A percentile compares a stretch with the other conserved stretches of the same genome.
Conservation (phyloP, 371 early-diverging fungal genomes). For the Actinomortierella wolfii region DNA sequence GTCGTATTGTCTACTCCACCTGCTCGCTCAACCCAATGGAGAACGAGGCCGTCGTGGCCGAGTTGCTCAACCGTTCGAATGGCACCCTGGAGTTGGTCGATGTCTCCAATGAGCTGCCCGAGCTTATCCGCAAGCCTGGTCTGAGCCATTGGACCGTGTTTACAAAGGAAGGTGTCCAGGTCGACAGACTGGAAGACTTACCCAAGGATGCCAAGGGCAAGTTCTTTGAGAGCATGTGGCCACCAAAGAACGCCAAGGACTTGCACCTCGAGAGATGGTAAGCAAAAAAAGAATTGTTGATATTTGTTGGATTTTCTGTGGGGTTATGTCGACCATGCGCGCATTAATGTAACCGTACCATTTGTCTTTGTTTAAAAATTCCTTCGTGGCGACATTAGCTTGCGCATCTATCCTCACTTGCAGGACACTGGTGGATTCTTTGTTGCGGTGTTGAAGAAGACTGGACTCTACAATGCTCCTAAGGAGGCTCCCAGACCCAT, state of each 20-base stretch:
- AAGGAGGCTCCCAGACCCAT: constrained; percentile 5
- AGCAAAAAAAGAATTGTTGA: constrained; percentile 3
- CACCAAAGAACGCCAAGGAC: constrained; percentile 71
- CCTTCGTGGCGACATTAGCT: constrained; percentile 38
- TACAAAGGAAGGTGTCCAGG: constrained; percentile 48
- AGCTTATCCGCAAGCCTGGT: constrained; percentile 81
- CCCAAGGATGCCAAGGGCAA: constrained; percentile 53
- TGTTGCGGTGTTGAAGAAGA: constrained; percentile 96
- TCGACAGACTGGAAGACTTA: constrained; percentile 64
- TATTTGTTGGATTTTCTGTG: too few species aligned
- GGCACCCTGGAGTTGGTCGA: constrained; percentile 81
- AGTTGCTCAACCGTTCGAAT: constrained; percentile 69
- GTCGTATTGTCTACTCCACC: constrained; percentile 98
- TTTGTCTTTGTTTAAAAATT: not conserved
- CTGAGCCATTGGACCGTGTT: constrained; percentile 87
- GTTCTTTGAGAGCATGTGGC: constrained; percentile 69
- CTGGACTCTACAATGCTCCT: constrained; percentile 46
- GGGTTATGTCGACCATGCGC: too few species aligned
- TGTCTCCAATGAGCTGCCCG: constrained; percentile 75
- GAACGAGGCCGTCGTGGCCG: constrained; percentile 96
- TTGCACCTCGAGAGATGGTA: constrained; percentile 84
- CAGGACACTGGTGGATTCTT: constrained; percentile 99
- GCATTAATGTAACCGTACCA: constrained; percentile 3
- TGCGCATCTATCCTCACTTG: constrained; percentile 94
- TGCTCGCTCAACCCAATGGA: constrained; percentile 99